phyloP scores from a whole-genome alignment of 352 stramenopile species.

The Blastocystis sp. region DNA sequence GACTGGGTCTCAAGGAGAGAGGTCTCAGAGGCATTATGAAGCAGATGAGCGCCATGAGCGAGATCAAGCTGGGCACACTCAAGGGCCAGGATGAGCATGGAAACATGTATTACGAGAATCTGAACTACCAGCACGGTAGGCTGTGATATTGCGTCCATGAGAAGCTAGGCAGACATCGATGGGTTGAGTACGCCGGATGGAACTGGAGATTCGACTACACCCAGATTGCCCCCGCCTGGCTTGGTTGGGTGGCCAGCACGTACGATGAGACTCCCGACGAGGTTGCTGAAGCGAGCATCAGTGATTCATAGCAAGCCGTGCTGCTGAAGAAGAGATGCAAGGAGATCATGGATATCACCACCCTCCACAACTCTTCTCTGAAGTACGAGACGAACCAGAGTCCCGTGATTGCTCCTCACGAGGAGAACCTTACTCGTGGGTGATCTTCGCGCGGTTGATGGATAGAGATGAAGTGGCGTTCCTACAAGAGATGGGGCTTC shows the following conservation, averaged over 20 bases:
- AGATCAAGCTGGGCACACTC: slow-evolving; percentile 65
- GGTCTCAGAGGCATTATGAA: slow-evolving; percentile 62
- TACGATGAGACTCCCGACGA: slow-evolving; percentile 66
- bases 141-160: background rate
- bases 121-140: slow-evolving; percentile 67
- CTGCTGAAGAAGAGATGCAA: slow-evolving; percentile 50
- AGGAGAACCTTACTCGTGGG: slow-evolving; percentile 64
- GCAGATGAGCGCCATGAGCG: slow-evolving; percentile 59
- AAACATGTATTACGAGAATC: slow-evolving; percentile 69
- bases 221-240: slow-evolving; percentile 60
- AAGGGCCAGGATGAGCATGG: slow-evolving; percentile 69
- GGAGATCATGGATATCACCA: slow-evolving; percentile 63
- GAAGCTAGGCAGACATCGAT: slow-evolving; percentile 63
- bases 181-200: slow-evolving; percentile 65
- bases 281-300: background rate
- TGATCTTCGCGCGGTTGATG: background rate
- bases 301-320: slow-evolving; percentile 51
- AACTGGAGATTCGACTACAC: slow-evolving; percentile 69
- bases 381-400: slow-evolving; percentile 58
- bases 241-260: slow-evolving; percentile 59
- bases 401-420: slow-evolving; percentile 62
- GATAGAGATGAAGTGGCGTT: slow-evolving; percentile 63
- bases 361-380: slow-evolving; percentile 41
- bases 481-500: slow-evolving; percentile 62
- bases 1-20: slow-evolving; percentile 65